Base-by-base conservation (phyloP, 352 stramenopile genomes). In the Phytophthora pistaciae region DNA sequence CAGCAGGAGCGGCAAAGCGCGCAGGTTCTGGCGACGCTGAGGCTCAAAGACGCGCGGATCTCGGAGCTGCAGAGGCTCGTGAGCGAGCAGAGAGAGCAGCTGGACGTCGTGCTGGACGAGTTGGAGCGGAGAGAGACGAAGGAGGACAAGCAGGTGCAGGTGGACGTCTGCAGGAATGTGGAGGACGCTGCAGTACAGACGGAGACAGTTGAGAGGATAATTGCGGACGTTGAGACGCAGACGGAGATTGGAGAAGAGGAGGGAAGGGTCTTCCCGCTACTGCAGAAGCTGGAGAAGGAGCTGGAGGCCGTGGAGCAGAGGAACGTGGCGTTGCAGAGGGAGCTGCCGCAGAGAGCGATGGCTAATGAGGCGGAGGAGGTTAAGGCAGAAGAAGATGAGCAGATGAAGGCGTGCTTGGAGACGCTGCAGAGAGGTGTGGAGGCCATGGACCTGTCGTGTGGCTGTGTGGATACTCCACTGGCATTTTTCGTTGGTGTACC, bases 61-160 rank as follows among this genome's bases (percentile, higher is more conserved):
- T 49, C 50, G 0, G 60, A 64, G 40, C 60, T 78, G 40, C 66
- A 71, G 23, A 74, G 48, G 31, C 3, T 62, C 0, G 60, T 74
- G 50, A 58, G 36, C n/a, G 66, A 74, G 46, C 70, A 78, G 16
- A 60, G 56, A 5, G 70, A 78, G 21, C 70, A 78, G 56, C 25
- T 78, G 40, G 70, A 78, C 46, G 66, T 78, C 20, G 54, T 78
- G 27, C 42, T 78, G 60, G 70, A 78, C 50, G 70, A 78, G 52
- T 21, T 78, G 57, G 70, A 74, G 60, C 70, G 70, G 5, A 56
- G 60, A 65, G 70, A 70, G 55, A 78, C 60, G 6, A 74, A 63
- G 25, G 60, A 64, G 44, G 66, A 77, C 38, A 62, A 60, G 3
- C 55, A 33, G 14, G 61, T 66, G 40, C 70, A 74, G 23, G 52